These are phyloP conservation scores for Balansia obtecta DNA, from an alignment of 2,329 filamentous ascomycete species.

Conservation along the genomic window DNA sequence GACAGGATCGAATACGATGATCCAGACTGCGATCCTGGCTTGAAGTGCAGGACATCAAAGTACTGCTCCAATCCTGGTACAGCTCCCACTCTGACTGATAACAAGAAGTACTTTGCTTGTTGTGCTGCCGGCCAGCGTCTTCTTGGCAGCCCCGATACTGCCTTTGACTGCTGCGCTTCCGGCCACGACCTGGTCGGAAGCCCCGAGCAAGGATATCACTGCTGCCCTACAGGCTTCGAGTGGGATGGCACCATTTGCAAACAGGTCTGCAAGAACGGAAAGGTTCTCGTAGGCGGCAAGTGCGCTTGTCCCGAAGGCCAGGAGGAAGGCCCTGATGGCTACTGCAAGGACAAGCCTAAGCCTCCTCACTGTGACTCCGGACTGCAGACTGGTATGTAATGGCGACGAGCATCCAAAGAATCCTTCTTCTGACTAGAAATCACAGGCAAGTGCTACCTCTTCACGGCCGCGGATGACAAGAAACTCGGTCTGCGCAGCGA, in stretches of 20 bases:
- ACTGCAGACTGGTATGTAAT: not conserved
- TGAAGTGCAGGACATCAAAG: constrained; percentile 3
- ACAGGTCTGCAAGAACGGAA: constrained; percentile 8
- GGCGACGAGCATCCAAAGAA: not conserved
- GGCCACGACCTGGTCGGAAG: constrained; percentile 9
- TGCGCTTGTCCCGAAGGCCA: constrained; percentile 7
- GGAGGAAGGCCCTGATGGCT: not conserved
- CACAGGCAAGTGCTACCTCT: constrained; percentile 10
- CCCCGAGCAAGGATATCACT: constrained; percentile 7
- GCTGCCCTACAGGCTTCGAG: constrained; percentile 8
- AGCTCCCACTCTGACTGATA: constrained; percentile 4
- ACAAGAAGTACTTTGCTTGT: constrained; percentile 10
- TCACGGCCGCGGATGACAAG: constrained; percentile 8
- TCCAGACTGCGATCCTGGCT: constrained; percentile 6
- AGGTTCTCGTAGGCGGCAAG: constrained; percentile 8
- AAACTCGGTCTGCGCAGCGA: constrained; percentile 6
- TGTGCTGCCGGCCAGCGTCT: constrained; percentile 6
- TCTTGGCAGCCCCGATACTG: constrained; percentile 8
- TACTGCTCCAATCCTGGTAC: constrained; percentile 1
- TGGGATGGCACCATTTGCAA: constrained; percentile 9
- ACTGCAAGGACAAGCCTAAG: constrained; percentile 2
- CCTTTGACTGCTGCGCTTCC: constrained; percentile 10
- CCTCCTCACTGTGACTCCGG: not conserved
- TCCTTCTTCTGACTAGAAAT: not conserved
- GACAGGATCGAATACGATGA: constrained; percentile 8